Conservation (phyloP, 441 rosid genomes). For the Raphanus hybrid region DNA sequence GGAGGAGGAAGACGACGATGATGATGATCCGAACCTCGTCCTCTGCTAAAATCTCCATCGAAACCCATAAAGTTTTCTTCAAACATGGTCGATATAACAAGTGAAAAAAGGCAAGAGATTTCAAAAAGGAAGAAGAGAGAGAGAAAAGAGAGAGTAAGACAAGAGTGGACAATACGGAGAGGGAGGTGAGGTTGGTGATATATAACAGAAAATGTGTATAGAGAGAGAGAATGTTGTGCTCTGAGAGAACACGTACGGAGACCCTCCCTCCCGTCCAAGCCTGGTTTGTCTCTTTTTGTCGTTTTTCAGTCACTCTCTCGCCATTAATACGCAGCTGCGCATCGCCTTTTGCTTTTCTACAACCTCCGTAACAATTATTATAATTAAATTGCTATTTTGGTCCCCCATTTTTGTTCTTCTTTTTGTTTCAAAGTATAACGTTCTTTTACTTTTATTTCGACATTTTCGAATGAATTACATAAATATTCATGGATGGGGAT, state of each 20-base stretch:
- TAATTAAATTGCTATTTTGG: not conserved
- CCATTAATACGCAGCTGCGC: constrained; percentile 39
- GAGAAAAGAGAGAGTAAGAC: not conserved
- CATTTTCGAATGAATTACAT: not conserved
- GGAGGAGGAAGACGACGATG: constrained; percentile 19
- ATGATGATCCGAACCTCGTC: constrained; percentile 36
- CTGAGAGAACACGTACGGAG: constrained; percentile 23
- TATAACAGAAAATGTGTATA: constrained; percentile 10
- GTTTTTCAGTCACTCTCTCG: constrained; percentile 17
- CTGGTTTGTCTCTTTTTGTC: constrained; percentile 33
- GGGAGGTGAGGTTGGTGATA: constrained; percentile 15
- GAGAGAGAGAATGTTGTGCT: constrained; percentile 24
- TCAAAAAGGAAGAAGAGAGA: not conserved
- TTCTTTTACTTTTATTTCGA: not conserved
- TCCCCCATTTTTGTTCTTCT: constrained; percentile 2
- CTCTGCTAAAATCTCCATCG: constrained; percentile 32
- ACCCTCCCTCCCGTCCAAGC: constrained; percentile 16
- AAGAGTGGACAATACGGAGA: constrained; percentile 8
- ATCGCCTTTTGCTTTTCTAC: constrained; percentile 5
- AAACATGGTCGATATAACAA: constrained; percentile 10
- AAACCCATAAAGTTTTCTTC: constrained; percentile 25
- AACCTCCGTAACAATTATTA: not conserved
- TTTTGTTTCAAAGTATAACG: not conserved
- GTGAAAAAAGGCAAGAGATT: not conserved
- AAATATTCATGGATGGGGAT: not conserved